Conservation (phyloP, 2,329 filamentous ascomycete species). For the Phialemonium atrogriseum region DNA sequence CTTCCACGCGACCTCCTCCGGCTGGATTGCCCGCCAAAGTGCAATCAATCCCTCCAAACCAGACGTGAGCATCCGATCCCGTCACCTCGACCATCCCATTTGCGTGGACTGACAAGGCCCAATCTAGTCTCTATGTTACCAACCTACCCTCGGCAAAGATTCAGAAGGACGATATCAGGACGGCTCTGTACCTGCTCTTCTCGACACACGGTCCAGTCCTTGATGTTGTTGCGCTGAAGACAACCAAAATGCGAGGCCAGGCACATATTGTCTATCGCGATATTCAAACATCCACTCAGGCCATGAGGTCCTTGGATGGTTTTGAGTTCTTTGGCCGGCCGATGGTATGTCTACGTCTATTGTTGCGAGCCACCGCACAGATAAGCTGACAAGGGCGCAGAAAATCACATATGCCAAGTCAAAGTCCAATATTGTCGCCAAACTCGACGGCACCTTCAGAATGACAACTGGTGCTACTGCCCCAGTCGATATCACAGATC, state of each 20-base stretch:
- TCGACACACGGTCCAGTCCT: constrained; percentile 88
- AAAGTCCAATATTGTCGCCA: constrained; percentile 80
- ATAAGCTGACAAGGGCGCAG: constrained; percentile 34
- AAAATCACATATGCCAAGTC: constrained; percentile 86
- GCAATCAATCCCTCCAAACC: constrained; percentile 54
- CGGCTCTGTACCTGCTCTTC: constrained; percentile 86
- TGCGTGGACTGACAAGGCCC: constrained; percentile 15
- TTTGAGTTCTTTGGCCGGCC: constrained; percentile 78
- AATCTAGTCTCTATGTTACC: constrained; percentile 69
- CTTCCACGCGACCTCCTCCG: constrained; percentile 19
- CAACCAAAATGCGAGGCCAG: constrained; percentile 88
- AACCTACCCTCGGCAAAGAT: constrained; percentile 84
- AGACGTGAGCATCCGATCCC: constrained; percentile 51
- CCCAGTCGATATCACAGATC: constrained; percentile 58
- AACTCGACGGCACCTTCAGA: constrained; percentile 85
- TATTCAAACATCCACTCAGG: constrained; percentile 83
- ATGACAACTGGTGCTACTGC: constrained; percentile 44
- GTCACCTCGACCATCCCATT: constrained; percentile 4
- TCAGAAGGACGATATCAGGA: constrained; percentile 78
- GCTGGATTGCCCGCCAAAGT: constrained; percentile 21
- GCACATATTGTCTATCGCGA: constrained; percentile 90
- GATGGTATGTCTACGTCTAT: constrained; percentile 56
- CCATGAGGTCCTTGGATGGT: constrained; percentile 81
- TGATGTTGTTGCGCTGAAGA: constrained; percentile 85
- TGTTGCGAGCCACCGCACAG: not conserved